Evolutionary conservation across 2,329 filamentous ascomycete genomes (phyloP).

Genomic region (Zymoseptoria crescenta): DNA sequence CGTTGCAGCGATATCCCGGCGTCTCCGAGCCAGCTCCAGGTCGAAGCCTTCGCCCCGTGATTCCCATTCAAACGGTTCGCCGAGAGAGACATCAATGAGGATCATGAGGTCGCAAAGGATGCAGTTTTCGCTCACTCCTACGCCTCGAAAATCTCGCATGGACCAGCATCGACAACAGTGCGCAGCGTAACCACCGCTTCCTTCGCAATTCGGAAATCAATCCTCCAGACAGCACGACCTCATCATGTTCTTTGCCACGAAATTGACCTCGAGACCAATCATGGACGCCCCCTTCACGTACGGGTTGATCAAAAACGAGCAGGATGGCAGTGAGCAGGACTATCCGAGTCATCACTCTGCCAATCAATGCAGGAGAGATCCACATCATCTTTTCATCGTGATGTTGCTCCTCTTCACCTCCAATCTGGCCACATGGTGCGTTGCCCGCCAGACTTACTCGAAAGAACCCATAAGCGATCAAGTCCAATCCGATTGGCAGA

Average conservation of each 20-base stretch:
- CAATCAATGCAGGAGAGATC: not conserved
- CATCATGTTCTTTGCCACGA: not conserved
- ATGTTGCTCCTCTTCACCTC: not conserved
- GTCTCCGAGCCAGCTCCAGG: too few relatives aligned
- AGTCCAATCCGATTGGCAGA: not conserved
- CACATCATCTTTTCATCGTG: not conserved
- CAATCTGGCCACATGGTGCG: not conserved
- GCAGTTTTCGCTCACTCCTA: too few relatives aligned
- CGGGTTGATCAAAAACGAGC: not conserved
- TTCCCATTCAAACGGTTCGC: too few relatives aligned
- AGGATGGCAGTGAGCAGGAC: not conserved
- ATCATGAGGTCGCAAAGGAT: too few relatives aligned
- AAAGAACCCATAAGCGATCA: not conserved
- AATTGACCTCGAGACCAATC: not conserved
- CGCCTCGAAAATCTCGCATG: not conserved
- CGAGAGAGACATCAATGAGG: too few relatives aligned
- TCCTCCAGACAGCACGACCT: not conserved
- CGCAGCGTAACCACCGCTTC: not conserved
- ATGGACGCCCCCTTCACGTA: not conserved
- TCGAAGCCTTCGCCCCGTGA: too few relatives aligned
- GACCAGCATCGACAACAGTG: not conserved
- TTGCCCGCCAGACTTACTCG: not conserved
- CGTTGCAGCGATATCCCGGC: too few relatives aligned
- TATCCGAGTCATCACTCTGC: not conserved
- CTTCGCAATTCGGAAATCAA: not conserved